Base-by-base conservation (phyloP, 2,329 filamentous ascomycete genomes). In the Xylaria sp. region DNA sequence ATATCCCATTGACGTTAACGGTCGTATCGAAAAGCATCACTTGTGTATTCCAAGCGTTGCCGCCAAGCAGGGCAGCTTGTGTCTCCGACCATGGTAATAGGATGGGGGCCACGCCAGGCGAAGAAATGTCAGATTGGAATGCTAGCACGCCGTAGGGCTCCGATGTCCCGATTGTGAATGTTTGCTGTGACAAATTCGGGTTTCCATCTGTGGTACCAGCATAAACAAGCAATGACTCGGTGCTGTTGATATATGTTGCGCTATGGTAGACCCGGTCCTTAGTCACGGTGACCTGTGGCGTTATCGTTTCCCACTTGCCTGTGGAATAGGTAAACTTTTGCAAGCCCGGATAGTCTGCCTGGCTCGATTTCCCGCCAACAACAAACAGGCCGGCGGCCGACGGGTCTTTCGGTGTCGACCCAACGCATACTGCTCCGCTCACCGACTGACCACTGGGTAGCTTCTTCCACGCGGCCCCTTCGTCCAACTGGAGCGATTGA, bases 201-300 rank as follows among this genome's bases (percentile, higher is more conserved):
- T 81, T 82, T 31, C 88, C 88, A 73, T 90, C 87, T 74, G 90
- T 88, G 17, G 86, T 89, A 54, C 95, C 95, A 38, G 90, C 92
- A 77, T 94, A 97, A 31, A 97, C 85, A 28, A 97, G 81, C 63
- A 98, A 92, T 4, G 88, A 86, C 64, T 93, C 86, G 17, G 89
- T 87, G 26, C 86, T 85, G 70, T 89, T 86, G 63, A 98, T 83
- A 77, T 94, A 97, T 20, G 88, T 86, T 13, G 92, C 91, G 72
- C 88, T 90, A 79, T 98, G 95, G 73, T 90, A 88, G 67, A 89
- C 83, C 66, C 93, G 89, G 75, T 93, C 88, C 76, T 92, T 85
- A 57, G 91, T 86, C 54, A 90, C 87, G 42, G 80, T 78, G 38
- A 82, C 81, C 17, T 79, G 66, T 13, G 81, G 80, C 38, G 74